Evolutionary conservation across 306 rosid species (phyloP), one percentile per base, ranked within the genome.

Genomic region (Astragalus glycyphyllos): DNA sequence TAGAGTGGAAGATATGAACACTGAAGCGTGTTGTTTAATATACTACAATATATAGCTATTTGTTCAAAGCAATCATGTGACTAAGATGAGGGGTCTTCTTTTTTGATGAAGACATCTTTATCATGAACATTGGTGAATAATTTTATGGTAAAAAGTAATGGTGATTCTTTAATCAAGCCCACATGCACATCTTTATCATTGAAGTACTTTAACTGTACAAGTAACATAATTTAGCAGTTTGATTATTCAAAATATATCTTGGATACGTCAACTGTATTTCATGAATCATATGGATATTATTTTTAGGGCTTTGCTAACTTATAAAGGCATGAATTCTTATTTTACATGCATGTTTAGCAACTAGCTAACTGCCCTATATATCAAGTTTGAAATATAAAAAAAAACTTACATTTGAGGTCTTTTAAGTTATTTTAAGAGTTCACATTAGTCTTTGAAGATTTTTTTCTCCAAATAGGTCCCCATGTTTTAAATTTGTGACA

Each of bases 1-100:
- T 71, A 50, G 70, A 76, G 80, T 47, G 44, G 69, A 82, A 64
- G 80, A 56, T 57, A 73, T 44, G 60, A 73, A 62, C 41, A 42
- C 61, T 31, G 49, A 20, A 20, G 23, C 23, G 2, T 20, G 23
- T 20, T 20, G 23, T 20, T 20, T 58, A 13, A 61, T 44, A 58
- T 17, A 54, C 60, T 68, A 50, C 42, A 48, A 20, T 54, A 69
- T 74, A 54, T 54, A n/a, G 54, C 65, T 42, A 41, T 56, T 42
- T 70, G 46, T 70, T 57, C 75, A 42, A 70, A 42, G 75, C 75
- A 70, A 29, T 58, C 73, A 34, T 45, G 73, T 75, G 68, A 75
- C 67, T 17, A 32, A 34, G 12, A 12, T 40, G 45, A 65, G 58
- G 57, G 42, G 35, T 35, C 56, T 35, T 26, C 31, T 26, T 26